Evolutionary conservation across 1,284 basidiomycete species (phyloP).

Genomic region (Porogramme epimiltina): DNA sequence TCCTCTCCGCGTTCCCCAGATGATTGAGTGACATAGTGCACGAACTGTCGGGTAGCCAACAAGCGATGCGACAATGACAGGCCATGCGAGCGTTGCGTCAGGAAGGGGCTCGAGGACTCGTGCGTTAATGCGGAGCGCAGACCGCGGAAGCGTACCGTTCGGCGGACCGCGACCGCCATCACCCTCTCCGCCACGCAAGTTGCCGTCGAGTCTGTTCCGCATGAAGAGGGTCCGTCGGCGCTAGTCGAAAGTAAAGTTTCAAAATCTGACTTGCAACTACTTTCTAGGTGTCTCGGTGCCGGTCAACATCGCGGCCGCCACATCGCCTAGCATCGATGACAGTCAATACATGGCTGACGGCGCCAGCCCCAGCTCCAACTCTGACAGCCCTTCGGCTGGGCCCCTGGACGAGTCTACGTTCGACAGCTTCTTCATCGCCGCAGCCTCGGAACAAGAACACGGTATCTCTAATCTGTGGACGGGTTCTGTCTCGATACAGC

Average conservation of each 20-base stretch:
- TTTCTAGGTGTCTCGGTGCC: not conserved
- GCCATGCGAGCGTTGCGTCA: constrained; percentile 16
- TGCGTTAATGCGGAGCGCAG: constrained; percentile 15
- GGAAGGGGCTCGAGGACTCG: constrained; percentile 1
- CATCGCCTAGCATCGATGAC: constrained; percentile 7
- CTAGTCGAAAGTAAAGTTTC: too few relatives aligned
- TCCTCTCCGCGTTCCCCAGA: not conserved
- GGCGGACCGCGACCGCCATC: constrained; percentile 3
- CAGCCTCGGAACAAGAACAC: too few relatives aligned
- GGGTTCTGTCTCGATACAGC: too few relatives aligned
- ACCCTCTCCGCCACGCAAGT: constrained; percentile 7
- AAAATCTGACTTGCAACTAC: too few relatives aligned
- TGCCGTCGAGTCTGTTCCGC: not conserved
- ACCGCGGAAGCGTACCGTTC: constrained; percentile 1
- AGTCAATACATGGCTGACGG: constrained; percentile 11
- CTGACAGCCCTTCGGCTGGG: not conserved
- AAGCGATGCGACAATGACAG: constrained; percentile 20
- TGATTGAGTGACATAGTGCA: constrained; percentile 14
- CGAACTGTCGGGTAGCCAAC: constrained; percentile 15
- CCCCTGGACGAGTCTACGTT: too few relatives aligned
- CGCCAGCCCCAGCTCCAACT: constrained; percentile 10
- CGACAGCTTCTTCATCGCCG: too few relatives aligned
- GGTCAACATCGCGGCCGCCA: constrained; percentile 4
- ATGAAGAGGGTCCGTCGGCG: constrained; percentile 1
- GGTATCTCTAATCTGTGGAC: too few relatives aligned